phyloP scores from a whole-genome alignment of 2,329 filamentous ascomycete genomes.

The Fusarium incarnatum region DNA sequence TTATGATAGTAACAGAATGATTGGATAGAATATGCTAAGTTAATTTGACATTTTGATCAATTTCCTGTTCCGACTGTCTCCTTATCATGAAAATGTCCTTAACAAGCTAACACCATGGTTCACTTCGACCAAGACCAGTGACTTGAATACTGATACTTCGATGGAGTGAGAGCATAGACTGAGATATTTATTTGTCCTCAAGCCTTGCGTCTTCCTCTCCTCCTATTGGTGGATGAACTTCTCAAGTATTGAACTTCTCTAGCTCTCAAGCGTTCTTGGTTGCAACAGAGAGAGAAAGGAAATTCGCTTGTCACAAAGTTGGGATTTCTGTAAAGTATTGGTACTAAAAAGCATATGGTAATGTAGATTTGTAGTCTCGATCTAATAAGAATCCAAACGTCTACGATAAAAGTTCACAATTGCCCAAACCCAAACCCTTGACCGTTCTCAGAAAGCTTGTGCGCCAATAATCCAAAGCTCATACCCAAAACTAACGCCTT shows the following conservation, averaged over 20 bases:
- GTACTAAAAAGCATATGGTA: not conserved
- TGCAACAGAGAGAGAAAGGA: not conserved
- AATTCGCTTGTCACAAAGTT: not conserved
- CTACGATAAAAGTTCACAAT: not conserved
- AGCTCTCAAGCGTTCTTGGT: no score
- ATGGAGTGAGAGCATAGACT: no score
- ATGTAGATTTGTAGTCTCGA: not conserved
- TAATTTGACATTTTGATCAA: not conserved
- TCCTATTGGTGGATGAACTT: not conserved
- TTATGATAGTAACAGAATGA: rapidly evolving
- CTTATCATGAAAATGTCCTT: rapidly evolving
- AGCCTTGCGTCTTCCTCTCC: not conserved
- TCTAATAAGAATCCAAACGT: not conserved
- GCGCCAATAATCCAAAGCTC: not conserved
- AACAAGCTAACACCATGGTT: not conserved
- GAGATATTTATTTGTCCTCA: no score
- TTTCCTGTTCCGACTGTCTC: not conserved
- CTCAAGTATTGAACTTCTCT: no score
- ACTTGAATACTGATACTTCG: rapidly evolving
- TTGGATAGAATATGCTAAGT: not conserved
- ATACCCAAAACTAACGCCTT: not conserved
- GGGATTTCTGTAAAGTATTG: not conserved
- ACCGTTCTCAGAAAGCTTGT: not conserved
- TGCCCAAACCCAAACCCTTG: not conserved
- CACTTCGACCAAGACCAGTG: not conserved